These are phyloP conservation scores for Malus hybrid DNA, from an alignment of 331 rosid genomes.

Conservation along the genomic window DNA sequence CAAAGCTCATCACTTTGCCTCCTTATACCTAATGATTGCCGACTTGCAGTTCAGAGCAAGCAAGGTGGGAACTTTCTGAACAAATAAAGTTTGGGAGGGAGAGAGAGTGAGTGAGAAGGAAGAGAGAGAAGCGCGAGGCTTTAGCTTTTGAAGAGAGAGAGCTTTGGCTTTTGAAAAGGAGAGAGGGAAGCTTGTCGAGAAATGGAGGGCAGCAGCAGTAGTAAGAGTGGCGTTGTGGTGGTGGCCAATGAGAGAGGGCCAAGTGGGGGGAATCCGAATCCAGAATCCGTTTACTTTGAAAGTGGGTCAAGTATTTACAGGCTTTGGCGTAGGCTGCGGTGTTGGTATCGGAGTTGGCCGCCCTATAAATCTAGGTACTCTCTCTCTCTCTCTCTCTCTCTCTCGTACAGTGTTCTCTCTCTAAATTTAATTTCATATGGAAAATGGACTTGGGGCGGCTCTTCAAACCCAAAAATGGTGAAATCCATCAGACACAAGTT, in stretches of 20 bases:
- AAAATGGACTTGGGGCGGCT: conserved; percentile 37
- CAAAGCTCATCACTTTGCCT: background rate
- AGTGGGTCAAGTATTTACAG: conserved; percentile 94
- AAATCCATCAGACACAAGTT: conserved; percentile 7
- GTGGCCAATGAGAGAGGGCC: conserved; percentile 22
- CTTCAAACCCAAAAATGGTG: conserved; percentile 29
- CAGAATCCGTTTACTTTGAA: conserved; percentile 91
- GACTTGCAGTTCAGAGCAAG: no score
- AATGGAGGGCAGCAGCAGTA: conserved; percentile 32
- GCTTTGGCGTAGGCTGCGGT: conserved; percentile 93
- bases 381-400: background rate
- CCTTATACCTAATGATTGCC: no score
- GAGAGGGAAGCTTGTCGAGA: no score
- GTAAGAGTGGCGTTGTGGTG: conserved; percentile 1
- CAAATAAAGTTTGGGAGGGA: no score
- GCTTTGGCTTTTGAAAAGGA: no score
- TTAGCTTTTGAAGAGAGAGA: no score
- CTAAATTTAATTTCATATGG: background rate
- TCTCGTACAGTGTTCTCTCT: background rate
- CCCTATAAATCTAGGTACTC: conserved; percentile 79
- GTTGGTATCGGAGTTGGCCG: conserved; percentile 94
- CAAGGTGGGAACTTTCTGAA: no score
- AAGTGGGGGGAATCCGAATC: conserved; percentile 31
- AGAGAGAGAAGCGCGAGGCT: no score
- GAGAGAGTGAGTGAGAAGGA: no score